Evolutionary conservation across 306 rosid genomes (phyloP).

Genomic region (Macrotyloma uniflorum): DNA sequence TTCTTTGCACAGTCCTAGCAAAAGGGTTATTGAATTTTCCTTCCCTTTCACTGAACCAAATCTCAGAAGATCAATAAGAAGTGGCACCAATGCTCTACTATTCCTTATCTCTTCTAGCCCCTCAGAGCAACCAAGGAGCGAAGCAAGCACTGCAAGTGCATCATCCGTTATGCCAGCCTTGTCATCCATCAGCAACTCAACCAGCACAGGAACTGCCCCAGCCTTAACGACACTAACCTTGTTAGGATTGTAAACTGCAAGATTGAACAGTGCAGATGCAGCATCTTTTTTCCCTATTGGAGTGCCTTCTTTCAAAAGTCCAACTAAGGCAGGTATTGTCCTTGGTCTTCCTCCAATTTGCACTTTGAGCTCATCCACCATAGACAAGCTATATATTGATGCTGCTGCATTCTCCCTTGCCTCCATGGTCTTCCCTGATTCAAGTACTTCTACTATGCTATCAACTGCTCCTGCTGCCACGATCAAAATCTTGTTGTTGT

Average conservation of each 20-base stretch:
- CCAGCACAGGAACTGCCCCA: conserved; percentile 66
- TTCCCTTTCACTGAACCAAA: conserved; percentile 90
- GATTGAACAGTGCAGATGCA: conserved; percentile 74
- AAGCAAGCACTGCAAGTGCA: conserved; percentile 68
- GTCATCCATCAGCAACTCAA: conserved; percentile 79
- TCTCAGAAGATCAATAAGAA: conserved; percentile 86
- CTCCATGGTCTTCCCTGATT: conserved; percentile 79
- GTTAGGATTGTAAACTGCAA: conserved; percentile 74
- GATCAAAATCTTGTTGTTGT: conserved; percentile 83
- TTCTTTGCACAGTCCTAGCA: conserved; percentile 84
- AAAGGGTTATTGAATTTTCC: conserved; percentile 75
- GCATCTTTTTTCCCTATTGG: conserved; percentile 86
- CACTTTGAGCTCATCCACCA: conserved; percentile 76
- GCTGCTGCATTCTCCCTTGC: conserved; percentile 97
- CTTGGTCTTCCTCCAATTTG: conserved; percentile 64
- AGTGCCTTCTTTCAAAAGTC: conserved; percentile 79
- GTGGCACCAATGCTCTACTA: conserved; percentile 64
- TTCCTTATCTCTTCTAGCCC: conserved; percentile 76
- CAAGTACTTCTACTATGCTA: conserved; percentile 68
- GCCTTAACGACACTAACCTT: conserved; percentile 58
- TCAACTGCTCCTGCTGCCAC: conserved; percentile 88
- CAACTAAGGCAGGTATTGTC: conserved; percentile 76
- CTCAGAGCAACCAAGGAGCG: conserved; percentile 66
- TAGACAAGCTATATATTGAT: conserved; percentile 72
- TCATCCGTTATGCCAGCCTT: conserved; percentile 86